Percentiles rank a stretch among this genome's conserved stretches.
Conservation (phyloP, 179 eudicot genomes). For the Gypsophila paniculata region DNA sequence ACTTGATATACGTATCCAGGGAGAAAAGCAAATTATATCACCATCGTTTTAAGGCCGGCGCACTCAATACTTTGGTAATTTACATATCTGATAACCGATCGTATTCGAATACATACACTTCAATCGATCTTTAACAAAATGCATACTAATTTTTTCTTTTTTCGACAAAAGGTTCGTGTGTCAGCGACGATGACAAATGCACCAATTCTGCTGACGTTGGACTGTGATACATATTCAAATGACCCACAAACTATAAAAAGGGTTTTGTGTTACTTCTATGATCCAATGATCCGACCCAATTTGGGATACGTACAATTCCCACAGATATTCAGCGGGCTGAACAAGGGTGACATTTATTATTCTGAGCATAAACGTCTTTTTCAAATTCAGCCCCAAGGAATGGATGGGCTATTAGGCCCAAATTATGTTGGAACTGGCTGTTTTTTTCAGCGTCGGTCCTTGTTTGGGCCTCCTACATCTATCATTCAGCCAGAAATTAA, state of each 20-base stretch:
- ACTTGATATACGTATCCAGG: constrained; percentile 66
- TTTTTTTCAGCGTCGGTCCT: constrained; percentile 60
- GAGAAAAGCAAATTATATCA: constrained; percentile 47
- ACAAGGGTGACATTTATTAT: constrained; percentile 58
- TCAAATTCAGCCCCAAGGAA: constrained; percentile 46
- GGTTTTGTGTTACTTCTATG: constrained; percentile 54
- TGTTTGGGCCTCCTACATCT: constrained; percentile 59
- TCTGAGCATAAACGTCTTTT: constrained; percentile 54
- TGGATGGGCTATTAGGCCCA: constrained; percentile 75
- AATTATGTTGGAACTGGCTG: constrained; percentile 68
- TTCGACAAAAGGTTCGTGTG: constrained; percentile 55
- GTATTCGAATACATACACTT: neutral
- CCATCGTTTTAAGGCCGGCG: constrained; percentile 88
- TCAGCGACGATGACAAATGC: constrained; percentile 83
- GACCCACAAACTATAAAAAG: constrained; percentile 60
- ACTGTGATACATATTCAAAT: constrained; percentile 77
- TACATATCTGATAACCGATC: neutral
- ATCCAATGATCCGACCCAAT: constrained; percentile 30
- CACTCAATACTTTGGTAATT: constrained; percentile 69
- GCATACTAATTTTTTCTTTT: neutral
- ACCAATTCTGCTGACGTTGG: constrained; percentile 63
- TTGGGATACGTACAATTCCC: constrained; percentile 74
- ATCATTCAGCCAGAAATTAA: constrained; percentile 33
- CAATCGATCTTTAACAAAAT: neutral
- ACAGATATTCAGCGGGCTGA: constrained; percentile 57